These are phyloP conservation scores for Ophiostoma ulmi DNA, from an alignment of 2,329 filamentous ascomycete species.

Conservation along the genomic window DNA sequence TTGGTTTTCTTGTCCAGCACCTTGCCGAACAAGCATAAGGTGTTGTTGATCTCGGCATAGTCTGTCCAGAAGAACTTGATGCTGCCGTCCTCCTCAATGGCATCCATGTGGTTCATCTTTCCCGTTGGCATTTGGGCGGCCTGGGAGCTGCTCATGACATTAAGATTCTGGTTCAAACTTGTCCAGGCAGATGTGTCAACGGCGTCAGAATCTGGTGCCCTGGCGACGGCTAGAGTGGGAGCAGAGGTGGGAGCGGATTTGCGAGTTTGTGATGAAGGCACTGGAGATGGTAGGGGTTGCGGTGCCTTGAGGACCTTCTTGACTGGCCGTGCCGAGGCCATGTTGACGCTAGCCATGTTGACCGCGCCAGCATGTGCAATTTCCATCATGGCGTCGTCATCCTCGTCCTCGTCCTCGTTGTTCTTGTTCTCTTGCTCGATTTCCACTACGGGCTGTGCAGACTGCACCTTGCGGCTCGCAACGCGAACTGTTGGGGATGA, in stretches of 20 bases:
- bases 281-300: conserved; percentile 62
- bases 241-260: neutral
- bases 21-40: conserved; percentile 90
- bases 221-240: conserved; percentile 36
- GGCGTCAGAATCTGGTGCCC: conserved; percentile 38
- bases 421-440: conserved; percentile 40
- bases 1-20: conserved; percentile 82
- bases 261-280: conserved; percentile 60
- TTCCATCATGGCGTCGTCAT: conserved; percentile 78
- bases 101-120: conserved; percentile 77
- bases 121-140: conserved; percentile 64
- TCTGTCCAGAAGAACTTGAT: conserved; percentile 96
- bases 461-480: conserved; percentile 62
- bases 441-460: conserved; percentile 30
- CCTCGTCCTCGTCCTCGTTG: conserved; percentile 64
- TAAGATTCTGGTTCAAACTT: conserved; percentile 76
- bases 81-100: conserved; percentile 89
- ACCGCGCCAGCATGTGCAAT: conserved; percentile 70
- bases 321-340: conserved; percentile 71
- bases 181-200: conserved; percentile 87
- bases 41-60: conserved; percentile 88
- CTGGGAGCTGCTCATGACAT: conserved; percentile 66
- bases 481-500: conserved; percentile 83
- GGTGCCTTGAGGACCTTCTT: conserved; percentile 65
- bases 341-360: conserved; percentile 69